Evolutionary conservation across 768 basidiomycete genomes (phyloP).

Genomic region (Lanmaoa pseudosensibilis): DNA sequence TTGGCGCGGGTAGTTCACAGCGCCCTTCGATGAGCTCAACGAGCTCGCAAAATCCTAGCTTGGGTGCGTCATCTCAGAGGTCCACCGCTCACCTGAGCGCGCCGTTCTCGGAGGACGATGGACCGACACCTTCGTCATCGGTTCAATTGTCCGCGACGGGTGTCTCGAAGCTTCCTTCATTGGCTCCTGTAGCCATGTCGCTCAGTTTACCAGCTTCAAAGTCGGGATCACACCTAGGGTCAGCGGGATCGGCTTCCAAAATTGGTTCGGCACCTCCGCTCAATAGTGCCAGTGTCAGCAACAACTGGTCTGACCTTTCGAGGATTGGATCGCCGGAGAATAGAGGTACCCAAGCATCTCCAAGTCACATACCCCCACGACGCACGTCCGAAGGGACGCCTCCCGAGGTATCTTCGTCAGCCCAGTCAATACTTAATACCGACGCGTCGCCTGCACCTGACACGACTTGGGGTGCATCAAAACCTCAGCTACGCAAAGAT

Average conservation of each 20-base stretch:
- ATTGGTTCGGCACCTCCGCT: slow-evolving; percentile 10
- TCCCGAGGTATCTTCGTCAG: slow-evolving; percentile 6
- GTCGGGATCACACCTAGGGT: slow-evolving; percentile 8
- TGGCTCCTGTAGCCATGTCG: slow-evolving; percentile 18
- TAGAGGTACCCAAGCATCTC: slow-evolving; percentile 5
- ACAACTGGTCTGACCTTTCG: slow-evolving; percentile 13
- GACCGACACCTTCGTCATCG: slow-evolving; percentile 5
- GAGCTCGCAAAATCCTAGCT: slow-evolving; percentile 4
- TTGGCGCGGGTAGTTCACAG: slow-evolving; percentile 15
- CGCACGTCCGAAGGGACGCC: slow-evolving; percentile 5
- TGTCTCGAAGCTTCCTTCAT: slow-evolving; percentile 5
- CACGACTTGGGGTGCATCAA: slow-evolving; percentile 18
- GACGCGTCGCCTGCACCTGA: slow-evolving; percentile 7
- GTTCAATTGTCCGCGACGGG: slow-evolving; percentile 1
- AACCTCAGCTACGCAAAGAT: slow-evolving; percentile 13
- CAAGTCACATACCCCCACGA: slow-evolving; percentile 9
- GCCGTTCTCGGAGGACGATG: slow-evolving; percentile 22
- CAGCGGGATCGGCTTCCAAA: slow-evolving; percentile 7
- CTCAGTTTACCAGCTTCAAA: slow-evolving; percentile 15
- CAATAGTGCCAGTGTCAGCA: not conserved
- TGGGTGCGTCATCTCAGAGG: slow-evolving; percentile 16
- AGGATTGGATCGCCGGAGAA: slow-evolving; percentile 21
- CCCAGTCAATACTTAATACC: slow-evolving; percentile 17
- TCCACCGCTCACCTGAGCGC: not conserved
- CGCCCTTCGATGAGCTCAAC: slow-evolving; percentile 4